Conservation (phyloP, 805 yeast genomes). For the Pichia rugopelliculosa region DNA sequence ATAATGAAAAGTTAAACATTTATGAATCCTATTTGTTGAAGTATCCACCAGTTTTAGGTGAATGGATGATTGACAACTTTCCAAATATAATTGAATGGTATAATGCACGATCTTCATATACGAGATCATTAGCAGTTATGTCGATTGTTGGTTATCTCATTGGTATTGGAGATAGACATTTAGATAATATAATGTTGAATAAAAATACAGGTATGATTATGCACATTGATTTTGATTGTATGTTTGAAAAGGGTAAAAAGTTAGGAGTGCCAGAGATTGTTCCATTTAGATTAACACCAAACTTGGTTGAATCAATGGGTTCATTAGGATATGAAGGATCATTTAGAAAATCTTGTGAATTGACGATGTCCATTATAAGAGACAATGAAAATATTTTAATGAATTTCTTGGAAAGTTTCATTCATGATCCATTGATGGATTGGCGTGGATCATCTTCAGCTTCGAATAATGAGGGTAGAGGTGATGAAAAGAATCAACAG, state of each 20-base stretch:
- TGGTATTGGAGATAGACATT: constrained; percentile 94
- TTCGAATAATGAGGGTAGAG: neutral
- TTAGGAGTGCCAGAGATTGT: constrained; percentile 82
- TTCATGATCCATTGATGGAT: constrained; percentile 87
- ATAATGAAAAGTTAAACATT: constrained; percentile 24
- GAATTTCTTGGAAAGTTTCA: constrained; percentile 86
- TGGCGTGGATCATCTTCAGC: constrained; percentile 38
- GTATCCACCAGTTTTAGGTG: constrained; percentile 66
- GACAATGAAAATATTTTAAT: constrained; percentile 75
- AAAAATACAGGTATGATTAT: constrained; percentile 69
- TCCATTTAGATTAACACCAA: constrained; percentile 86
- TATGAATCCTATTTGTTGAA: constrained; percentile 29
- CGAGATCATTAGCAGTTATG: constrained; percentile 89
- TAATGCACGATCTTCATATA: constrained; percentile 62
- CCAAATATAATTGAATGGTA: constrained; percentile 91
- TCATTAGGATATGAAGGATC: constrained; percentile 85
- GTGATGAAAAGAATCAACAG: constrained; percentile 13
- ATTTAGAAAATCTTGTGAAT: constrained; percentile 79
- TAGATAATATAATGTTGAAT: constrained; percentile 78
- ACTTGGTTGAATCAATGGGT: constrained; percentile 82
- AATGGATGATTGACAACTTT: constrained; percentile 84
- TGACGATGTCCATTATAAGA: constrained; percentile 65
- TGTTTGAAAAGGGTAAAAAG: constrained; percentile 79
- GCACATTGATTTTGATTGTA: constrained; percentile 95
- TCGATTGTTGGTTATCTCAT: constrained; percentile 91